Evolutionary conservation across 2,329 filamentous ascomycete species (phyloP).

Genomic region (Ophiostoma triangulosporum): DNA sequence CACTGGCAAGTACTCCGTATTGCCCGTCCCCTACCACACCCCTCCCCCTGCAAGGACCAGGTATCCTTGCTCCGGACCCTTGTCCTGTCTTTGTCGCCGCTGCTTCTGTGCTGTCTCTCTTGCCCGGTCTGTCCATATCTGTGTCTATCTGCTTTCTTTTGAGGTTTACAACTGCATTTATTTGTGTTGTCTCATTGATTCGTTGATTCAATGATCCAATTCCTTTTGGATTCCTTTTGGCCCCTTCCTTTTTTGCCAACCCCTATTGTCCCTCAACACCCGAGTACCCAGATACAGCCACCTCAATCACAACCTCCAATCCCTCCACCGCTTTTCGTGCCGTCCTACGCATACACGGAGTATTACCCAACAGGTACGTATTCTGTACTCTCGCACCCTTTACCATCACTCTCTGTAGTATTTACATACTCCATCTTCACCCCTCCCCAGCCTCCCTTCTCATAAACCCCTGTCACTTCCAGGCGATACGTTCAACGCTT

Average conservation of each 20-base stretch:
- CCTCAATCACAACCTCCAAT: neutral
- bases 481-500: neutral
- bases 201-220: neutral
- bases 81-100: slow-evolving; percentile 9
- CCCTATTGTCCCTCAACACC: neutral
- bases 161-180: too few species aligned
- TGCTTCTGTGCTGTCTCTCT: neutral
- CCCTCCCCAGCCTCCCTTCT: slow-evolving; percentile 10
- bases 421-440: slow-evolving; percentile 2
- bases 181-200: neutral
- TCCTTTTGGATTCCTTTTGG: too few species aligned
- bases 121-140: too few species aligned
- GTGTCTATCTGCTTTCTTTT: too few species aligned
- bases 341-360: slow-evolving; percentile 2
- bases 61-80: slow-evolving; percentile 7
- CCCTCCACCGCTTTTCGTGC: slow-evolving; percentile 6
- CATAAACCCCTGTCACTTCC: slow-evolving; percentile 3
- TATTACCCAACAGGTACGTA: slow-evolving; percentile 1
- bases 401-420: neutral
- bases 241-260: neutral
- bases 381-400: neutral
- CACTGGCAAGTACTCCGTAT: neutral
- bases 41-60: slow-evolving; percentile 10
- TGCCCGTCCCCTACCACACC: slow-evolving; percentile 8
- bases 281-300: neutral